Percentiles rank a stretch among this genome's conserved stretches.
Evolutionary conservation across 139 green algal genomes (phyloP).

Genomic region (Picochlorum sp.): DNA sequence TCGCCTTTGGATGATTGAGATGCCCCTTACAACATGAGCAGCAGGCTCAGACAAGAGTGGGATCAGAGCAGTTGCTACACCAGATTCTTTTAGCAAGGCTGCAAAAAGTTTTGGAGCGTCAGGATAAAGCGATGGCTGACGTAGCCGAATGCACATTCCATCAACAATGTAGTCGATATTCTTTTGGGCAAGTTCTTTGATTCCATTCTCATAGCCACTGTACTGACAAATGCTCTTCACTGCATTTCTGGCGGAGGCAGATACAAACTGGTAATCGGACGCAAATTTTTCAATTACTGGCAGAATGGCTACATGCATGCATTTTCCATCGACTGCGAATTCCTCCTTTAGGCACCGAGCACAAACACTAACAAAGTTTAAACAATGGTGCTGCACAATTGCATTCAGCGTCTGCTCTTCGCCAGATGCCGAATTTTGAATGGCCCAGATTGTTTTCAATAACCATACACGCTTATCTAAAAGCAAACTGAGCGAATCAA

Average conservation of each 20-base stretch:
- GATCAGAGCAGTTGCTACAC: slow-evolving; percentile 51
- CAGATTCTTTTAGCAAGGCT: slow-evolving; percentile 48
- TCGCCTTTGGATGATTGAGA: slow-evolving; percentile 49
- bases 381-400: slow-evolving; percentile 41
- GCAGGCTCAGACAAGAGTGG: slow-evolving; percentile 69
- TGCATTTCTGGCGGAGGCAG: slow-evolving; percentile 33
- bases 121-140: slow-evolving; percentile 24
- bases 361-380: slow-evolving; percentile 43
- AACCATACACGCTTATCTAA: neutral
- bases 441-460: neutral
- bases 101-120: slow-evolving; percentile 60
- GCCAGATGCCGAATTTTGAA: neutral
- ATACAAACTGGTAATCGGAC: slow-evolving; percentile 44
- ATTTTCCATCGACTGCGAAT: slow-evolving; percentile 34
- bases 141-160: slow-evolving; percentile 54
- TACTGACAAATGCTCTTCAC: slow-evolving; percentile 36
- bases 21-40: slow-evolving; percentile 40
- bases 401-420: slow-evolving; percentile 36
- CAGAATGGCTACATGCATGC: slow-evolving; percentile 51
- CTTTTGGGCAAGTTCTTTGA: slow-evolving; percentile 39
- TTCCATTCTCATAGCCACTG: slow-evolving; percentile 35
- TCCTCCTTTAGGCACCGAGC: slow-evolving; percentile 32
- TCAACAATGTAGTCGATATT: slow-evolving; percentile 81
- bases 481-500: neutral
- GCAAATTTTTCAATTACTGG: slow-evolving; percentile 66